phyloP scores from a whole-genome alignment of 1,284 basidiomycete species.

The Heterobasidion annosum region DNA sequence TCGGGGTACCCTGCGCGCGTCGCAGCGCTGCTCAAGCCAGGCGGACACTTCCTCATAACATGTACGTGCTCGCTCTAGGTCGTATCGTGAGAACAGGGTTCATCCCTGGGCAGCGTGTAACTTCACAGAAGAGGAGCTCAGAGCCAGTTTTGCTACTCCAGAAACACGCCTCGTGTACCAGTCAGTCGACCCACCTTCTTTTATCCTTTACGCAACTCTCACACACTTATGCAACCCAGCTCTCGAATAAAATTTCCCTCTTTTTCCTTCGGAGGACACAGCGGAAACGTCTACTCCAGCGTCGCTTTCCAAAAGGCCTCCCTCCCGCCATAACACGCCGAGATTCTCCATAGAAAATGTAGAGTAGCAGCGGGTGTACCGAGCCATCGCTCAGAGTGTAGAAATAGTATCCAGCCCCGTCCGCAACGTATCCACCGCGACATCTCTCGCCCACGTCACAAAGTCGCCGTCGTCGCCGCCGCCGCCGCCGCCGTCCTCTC shows the following conservation, averaged over 20 bases:
- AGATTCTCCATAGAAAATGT: not conserved
- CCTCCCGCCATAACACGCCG: not conserved
- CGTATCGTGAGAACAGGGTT: not conserved
- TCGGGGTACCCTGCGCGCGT: conserved; percentile 58
- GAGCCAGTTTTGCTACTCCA: conserved; percentile 40
- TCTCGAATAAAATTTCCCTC: conserved; percentile 63
- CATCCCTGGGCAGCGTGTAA: conserved; percentile 63
- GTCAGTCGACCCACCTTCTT: conserved; percentile 29
- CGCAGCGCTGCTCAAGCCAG: conserved; percentile 47
- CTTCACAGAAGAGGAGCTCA: conserved; percentile 80
- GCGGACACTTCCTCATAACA: conserved; percentile 77
- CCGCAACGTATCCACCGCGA: conserved; percentile 62
- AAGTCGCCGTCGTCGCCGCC: conserved; percentile 36
- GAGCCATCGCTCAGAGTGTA: conserved; percentile 18
- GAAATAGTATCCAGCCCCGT: conserved; percentile 49
- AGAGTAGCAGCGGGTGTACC: not conserved
- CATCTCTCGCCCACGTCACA: conserved; percentile 51
- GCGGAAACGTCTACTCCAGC: conserved; percentile 63
- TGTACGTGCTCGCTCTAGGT: conserved; percentile 36
- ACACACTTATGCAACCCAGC: conserved; percentile 26
- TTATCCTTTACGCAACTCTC: not conserved
- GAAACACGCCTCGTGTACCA: conserved; percentile 50
- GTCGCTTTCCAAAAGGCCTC: conserved; percentile 58
- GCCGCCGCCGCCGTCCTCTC: conserved; percentile 16
- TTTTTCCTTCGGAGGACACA: conserved; percentile 71